Evolutionary conservation across 208 protist genomes (phyloP).

Genomic region (Balamuthia mandrillaris): DNA sequence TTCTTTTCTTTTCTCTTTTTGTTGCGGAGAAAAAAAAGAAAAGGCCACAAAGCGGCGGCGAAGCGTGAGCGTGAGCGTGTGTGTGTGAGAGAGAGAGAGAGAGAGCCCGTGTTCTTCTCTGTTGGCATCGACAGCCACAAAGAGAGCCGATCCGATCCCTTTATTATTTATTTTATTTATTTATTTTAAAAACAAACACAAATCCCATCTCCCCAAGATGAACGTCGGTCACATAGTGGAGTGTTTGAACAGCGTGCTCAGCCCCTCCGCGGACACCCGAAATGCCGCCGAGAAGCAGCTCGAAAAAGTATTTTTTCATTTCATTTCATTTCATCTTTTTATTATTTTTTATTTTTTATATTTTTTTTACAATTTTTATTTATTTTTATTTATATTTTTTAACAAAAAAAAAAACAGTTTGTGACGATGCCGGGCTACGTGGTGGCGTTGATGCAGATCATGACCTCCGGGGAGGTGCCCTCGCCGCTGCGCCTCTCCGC

Average conservation of each 20-base stretch:
- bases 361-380: background rate
- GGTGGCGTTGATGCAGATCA: background rate
- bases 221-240: too few species aligned
- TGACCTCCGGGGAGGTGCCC: background rate
- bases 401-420: background rate
- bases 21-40: too few species aligned
- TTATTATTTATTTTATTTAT: too few species aligned
- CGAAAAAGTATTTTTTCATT: background rate
- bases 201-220: too few species aligned
- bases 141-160: too few species aligned
- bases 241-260: background rate
- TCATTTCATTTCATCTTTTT: background rate
- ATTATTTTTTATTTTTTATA: background rate
- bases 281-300: background rate
- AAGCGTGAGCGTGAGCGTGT: background rate
- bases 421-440: background rate
- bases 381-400: background rate
- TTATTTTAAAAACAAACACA: too few species aligned
- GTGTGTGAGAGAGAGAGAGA: too few species aligned
- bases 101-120: too few species aligned
- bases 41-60: too few species aligned
- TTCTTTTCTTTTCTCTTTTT: too few species aligned
- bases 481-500: background rate
- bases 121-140: too few species aligned
- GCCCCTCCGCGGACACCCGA: background rate